Evolutionary conservation across 257 asterid genomes (phyloP).

Genomic region (Solanum ahanhuiri): DNA sequence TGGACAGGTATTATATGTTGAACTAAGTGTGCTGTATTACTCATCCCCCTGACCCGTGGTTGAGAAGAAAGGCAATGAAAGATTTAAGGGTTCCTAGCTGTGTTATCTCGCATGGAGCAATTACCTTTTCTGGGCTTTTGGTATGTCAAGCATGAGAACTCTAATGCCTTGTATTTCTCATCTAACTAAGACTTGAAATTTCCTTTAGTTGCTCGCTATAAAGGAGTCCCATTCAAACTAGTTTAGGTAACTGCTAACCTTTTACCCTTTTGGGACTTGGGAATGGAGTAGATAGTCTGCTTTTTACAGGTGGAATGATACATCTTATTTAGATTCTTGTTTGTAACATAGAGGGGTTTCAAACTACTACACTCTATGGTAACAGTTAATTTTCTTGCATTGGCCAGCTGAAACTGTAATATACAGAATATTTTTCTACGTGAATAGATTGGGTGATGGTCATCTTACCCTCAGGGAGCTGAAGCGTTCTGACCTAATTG

Average conservation of each 20-base stretch:
- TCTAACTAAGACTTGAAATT: background rate
- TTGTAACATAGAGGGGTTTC: background rate
- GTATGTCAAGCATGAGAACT: background rate
- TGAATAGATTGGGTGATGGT: conserved; percentile 89
- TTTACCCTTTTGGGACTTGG: background rate
- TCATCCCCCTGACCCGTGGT: background rate
- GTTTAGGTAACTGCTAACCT: background rate
- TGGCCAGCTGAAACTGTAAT: conserved; percentile 98
- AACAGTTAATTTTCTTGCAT: conserved; percentile 31
- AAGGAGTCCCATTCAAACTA: background rate
- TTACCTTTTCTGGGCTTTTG: background rate
- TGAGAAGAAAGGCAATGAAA: background rate
- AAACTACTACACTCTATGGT: conserved; percentile 9
- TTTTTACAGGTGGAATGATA: background rate
- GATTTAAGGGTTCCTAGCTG: background rate
- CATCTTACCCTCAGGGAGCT: conserved; percentile 93
- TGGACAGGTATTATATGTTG: background rate
- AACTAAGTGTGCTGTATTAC: background rate
- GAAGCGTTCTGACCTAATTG: conserved; percentile 74
- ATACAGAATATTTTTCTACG: conserved; percentile 96
- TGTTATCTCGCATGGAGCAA: background rate
- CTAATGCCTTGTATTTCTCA: background rate
- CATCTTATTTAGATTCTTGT: background rate
- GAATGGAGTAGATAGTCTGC: background rate
- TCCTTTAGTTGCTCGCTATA: background rate